Percentiles rank a stretch among this genome's conserved stretches.
Conservation (phyloP, 257 asterid species). For the Solanum lignicaule region DNA sequence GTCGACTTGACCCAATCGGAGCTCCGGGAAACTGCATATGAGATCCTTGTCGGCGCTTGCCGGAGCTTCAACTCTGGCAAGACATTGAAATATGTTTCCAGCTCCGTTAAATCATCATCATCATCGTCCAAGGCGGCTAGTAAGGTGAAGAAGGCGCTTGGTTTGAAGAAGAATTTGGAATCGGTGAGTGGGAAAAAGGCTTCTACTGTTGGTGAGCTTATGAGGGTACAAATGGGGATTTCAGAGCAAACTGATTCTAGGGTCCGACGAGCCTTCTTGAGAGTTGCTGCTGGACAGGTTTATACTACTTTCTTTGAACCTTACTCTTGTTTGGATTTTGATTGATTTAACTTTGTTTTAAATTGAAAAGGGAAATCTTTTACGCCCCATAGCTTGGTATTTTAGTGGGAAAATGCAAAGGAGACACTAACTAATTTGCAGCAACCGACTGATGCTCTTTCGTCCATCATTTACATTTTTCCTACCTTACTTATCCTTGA, state of each 20-base stretch:
- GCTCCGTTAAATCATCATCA: slow-evolving; percentile 12
- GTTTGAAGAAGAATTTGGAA: slow-evolving; percentile 36
- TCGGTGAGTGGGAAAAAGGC: slow-evolving; percentile 20
- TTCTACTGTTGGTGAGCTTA: slow-evolving; percentile 48
- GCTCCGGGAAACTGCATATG: slow-evolving; percentile 87
- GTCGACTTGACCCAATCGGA: slow-evolving; percentile 52
- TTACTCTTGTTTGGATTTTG: background rate
- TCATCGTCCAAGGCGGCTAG: slow-evolving; percentile 31
- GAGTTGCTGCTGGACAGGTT: slow-evolving; percentile 91
- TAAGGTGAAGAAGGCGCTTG: slow-evolving; percentile 72
- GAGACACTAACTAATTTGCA: background rate
- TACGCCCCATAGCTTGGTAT: background rate
- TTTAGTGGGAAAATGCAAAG: background rate
- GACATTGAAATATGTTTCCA: slow-evolving; percentile 69
- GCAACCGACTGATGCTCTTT: background rate
- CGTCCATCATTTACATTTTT: background rate
- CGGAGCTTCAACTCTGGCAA: slow-evolving; percentile 59
- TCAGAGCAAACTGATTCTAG: slow-evolving; percentile 79
- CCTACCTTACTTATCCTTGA: background rate
- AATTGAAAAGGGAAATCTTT: background rate
- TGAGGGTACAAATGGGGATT: slow-evolving; percentile 81
- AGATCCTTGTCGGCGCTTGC: slow-evolving; percentile 69
- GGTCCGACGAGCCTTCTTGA: slow-evolving; percentile 61
- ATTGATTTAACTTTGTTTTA: background rate
- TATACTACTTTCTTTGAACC: background rate